Evolutionary conservation across 345 rosid genomes (phyloP).

Genomic region (Hypericum androsaemum): DNA sequence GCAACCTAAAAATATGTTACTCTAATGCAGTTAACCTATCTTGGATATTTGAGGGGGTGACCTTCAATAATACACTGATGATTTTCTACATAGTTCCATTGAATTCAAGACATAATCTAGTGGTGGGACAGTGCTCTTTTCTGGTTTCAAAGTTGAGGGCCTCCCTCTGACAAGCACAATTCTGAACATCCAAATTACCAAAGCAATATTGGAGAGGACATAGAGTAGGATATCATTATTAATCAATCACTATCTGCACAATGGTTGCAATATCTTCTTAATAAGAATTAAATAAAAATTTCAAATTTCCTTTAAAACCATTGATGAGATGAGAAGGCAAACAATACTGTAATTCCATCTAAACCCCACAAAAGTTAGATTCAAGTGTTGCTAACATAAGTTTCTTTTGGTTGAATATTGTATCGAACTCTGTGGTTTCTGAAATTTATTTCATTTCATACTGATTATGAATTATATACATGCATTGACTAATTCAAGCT

Average conservation of each 20-base stretch:
- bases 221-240: constrained; percentile 4
- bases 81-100: constrained; percentile 17
- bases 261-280: too few species aligned
- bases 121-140: constrained; percentile 34
- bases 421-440: too few species aligned
- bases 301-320: too few species aligned
- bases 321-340: too few species aligned
- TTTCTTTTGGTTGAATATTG: too few species aligned
- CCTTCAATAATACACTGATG: constrained; percentile 43
- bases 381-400: too few species aligned
- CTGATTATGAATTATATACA: too few species aligned
- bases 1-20: constrained; percentile 33
- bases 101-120: constrained; percentile 34
- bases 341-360: too few species aligned
- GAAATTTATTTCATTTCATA: too few species aligned
- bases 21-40: constrained; percentile 30
- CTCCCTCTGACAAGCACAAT: constrained; percentile 27
- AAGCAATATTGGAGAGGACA: constrained; percentile 10
- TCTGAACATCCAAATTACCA: constrained; percentile 4
- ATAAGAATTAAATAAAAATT: too few species aligned
- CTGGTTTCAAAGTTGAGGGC: constrained; percentile 30
- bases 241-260: constrained; percentile 1
- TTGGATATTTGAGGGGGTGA: background rate
- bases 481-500: too few species aligned
- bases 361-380: too few species aligned